phyloP scores from a whole-genome alignment of 2,329 filamentous ascomycete species.

The Bimuria novae-zelandiae region DNA sequence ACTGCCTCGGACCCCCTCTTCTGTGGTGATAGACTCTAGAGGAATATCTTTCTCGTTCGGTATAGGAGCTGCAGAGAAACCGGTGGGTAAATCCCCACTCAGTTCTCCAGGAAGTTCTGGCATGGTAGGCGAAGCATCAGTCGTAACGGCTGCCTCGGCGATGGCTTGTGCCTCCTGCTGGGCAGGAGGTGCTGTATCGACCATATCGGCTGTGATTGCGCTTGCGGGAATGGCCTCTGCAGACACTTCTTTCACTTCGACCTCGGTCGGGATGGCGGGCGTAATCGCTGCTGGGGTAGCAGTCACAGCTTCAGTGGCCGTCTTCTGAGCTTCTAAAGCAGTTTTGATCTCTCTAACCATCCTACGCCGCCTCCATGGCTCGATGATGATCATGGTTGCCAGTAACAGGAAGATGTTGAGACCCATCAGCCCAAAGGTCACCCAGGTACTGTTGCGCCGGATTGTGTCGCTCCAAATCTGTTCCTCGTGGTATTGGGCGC shows the following conservation, averaged over 20 bases:
- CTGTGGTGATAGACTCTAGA: slow-evolving; percentile 22
- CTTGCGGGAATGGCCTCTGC: not conserved
- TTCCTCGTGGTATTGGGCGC: slow-evolving; percentile 95
- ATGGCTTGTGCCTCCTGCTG: slow-evolving; percentile 1
- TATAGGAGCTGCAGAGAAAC: slow-evolving; percentile 8
- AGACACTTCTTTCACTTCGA: slow-evolving; percentile 26
- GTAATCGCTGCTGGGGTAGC: slow-evolving; percentile 4
- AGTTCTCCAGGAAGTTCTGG: slow-evolving; percentile 9
- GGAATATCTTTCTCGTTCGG: slow-evolving; percentile 15
- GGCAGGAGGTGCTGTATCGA: not conserved
- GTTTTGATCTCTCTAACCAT: slow-evolving; percentile 74
- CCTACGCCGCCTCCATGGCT: slow-evolving; percentile 84
- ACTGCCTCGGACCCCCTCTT: slow-evolving; percentile 17
- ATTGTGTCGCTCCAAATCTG: slow-evolving; percentile 99
- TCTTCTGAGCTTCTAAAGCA: slow-evolving; percentile 40
- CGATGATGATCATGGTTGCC: slow-evolving; percentile 83
- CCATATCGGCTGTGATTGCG: not conserved
- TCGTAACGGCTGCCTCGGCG: slow-evolving; percentile 11
- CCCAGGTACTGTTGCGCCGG: slow-evolving; percentile 94
- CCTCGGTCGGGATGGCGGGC: slow-evolving; percentile 23
- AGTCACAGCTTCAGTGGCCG: slow-evolving; percentile 19
- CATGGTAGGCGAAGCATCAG: slow-evolving; percentile 6
- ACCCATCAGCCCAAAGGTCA: slow-evolving; percentile 97
- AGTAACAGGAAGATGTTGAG: slow-evolving; percentile 91
- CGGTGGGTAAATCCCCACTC: not conserved